Percentiles rank a stretch among this genome's conserved stretches.
Conservation (phyloP, 805 yeast genomes). For the Wickerhamiella kazuoi region DNA sequence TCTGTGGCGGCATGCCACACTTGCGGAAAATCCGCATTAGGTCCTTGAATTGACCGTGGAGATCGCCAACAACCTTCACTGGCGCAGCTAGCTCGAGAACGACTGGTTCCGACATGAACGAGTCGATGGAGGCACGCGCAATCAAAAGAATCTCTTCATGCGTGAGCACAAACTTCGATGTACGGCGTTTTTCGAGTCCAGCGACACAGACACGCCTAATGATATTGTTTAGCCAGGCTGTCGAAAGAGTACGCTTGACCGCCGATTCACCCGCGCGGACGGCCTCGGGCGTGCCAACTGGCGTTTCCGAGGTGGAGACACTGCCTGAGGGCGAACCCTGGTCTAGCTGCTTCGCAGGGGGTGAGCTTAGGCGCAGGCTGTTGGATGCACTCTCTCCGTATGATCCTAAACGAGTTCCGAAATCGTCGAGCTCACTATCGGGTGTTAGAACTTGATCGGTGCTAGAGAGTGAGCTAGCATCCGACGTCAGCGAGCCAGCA, state of each 20-base stretch:
- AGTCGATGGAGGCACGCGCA: slow-evolving; percentile 70
- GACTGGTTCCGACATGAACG: slow-evolving; percentile 78
- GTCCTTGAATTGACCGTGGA: slow-evolving; percentile 94
- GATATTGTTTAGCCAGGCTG: slow-evolving; percentile 11
- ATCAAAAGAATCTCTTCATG: slow-evolving; percentile 69
- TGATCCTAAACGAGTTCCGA: background rate
- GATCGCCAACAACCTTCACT: slow-evolving; percentile 79
- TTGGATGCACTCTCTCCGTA: no score
- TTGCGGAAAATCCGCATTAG: slow-evolving; percentile 76
- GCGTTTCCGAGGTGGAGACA: background rate
- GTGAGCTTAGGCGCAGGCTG: no score
- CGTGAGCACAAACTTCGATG: slow-evolving; percentile 53
- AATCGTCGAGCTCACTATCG: background rate
- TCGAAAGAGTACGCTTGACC: slow-evolving; percentile 6
- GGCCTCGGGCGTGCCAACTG: background rate
- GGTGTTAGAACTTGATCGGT: slow-evolving; percentile 3
- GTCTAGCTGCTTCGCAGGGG: no score
- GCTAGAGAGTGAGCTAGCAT: slow-evolving; percentile 1
- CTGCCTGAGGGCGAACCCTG: no score
- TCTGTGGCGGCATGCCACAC: slow-evolving; percentile 92
- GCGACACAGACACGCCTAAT: slow-evolving; percentile 15
- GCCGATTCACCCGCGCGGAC: background rate
- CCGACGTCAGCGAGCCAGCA: slow-evolving; percentile 7
- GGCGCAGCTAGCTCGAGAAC: slow-evolving; percentile 73
- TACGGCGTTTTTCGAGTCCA: slow-evolving; percentile 9